Evolutionary conservation across 768 basidiomycete genomes (phyloP), one percentile per base, ranked within the genome.

Genomic region (Lactarius akahatsu): DNA sequence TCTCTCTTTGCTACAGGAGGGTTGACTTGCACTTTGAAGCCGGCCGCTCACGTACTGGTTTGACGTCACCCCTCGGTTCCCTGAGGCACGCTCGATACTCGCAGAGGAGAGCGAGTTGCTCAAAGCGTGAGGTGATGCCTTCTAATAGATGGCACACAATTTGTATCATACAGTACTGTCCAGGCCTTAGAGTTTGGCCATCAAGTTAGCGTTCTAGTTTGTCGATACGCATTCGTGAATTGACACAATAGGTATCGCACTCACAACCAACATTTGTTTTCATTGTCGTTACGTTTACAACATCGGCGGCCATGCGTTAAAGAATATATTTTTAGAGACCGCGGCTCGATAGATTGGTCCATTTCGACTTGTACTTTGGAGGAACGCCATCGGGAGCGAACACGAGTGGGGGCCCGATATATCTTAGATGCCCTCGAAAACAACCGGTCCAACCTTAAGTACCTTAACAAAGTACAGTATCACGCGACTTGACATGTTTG

Each of bases 51-150:
- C 55, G n/a, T 61, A 34, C n/a, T 13, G 11, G 36, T 66, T 36
- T 50, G 59, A 38, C 0, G 47, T 50, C 32, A 50, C 26, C 9
- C 59, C 64, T 65, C 64, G 59, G n/a, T 60, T 65, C n/a, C 59
- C 64, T 30, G 64, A 65, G 43, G 59, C 64, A 2, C 9, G 15
- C 4, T 40, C 47, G 16, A 30, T 67, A 32, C 61, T 66, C n/a
- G 16, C 43, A 13, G 63, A 58, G 13, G 57, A 64, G n/a, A 34
- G 40, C 5, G 50, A 64, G 63, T 32, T 59, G 30, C 23, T 65
- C 26, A 65, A 18, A 32, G 40, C 16, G 11, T 65, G 58, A 60
- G 3, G 26, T 20, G 20, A 45, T 8, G 1, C 6, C 18, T 45
- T n/a, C 0, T 2, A 15, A 40, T 40, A 11, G 11, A 11, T 11